Conservation (phyloP, 2,329 filamentous ascomycete genomes). For the Ophiostoma angusticollis region DNA sequence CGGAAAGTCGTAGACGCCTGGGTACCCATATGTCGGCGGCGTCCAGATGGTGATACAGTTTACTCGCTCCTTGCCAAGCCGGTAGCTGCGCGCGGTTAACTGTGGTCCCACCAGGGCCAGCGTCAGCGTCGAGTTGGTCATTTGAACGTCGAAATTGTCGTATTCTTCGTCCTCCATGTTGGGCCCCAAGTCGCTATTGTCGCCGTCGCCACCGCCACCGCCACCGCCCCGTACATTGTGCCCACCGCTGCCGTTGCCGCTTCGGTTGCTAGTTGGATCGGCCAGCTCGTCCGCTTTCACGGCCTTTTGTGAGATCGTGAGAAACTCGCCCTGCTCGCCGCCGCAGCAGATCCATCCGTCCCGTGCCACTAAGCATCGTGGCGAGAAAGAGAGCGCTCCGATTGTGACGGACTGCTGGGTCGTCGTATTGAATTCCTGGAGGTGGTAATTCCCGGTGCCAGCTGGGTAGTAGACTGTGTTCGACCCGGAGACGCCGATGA, state of each 20-base stretch:
- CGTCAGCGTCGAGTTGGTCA: not conserved
- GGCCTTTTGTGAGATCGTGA: conserved; percentile 54
- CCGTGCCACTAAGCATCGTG: conserved; percentile 78
- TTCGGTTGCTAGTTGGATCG: too few species aligned
- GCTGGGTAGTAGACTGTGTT: conserved; percentile 77
- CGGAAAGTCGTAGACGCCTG: conserved; percentile 33
- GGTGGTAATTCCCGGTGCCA: conserved; percentile 49
- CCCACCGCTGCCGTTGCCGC: not conserved
- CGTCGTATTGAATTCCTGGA: conserved; percentile 56
- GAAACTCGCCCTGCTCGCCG: conserved; percentile 78
- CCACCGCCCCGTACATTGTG: not conserved
- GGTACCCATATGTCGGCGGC: conserved; percentile 27
- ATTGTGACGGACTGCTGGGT: conserved; percentile 61
- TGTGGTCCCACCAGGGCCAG: conserved; percentile 7
- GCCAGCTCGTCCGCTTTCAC: too few species aligned
- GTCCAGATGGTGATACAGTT: conserved; percentile 56
- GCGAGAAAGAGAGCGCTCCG: conserved; percentile 56
- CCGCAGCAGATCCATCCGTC: conserved; percentile 86
- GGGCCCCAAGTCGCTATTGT: conserved; percentile 12
- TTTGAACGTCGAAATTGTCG: conserved; percentile 10
- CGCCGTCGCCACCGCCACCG: not conserved
- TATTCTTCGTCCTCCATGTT: conserved; percentile 12
- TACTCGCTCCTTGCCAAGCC: conserved; percentile 46
- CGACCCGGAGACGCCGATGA: conserved; percentile 68
- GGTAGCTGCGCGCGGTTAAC: conserved; percentile 34